Base-by-base conservation (phyloP, 495 filamentous ascomycete genomes). In the Podospora sp. region DNA sequence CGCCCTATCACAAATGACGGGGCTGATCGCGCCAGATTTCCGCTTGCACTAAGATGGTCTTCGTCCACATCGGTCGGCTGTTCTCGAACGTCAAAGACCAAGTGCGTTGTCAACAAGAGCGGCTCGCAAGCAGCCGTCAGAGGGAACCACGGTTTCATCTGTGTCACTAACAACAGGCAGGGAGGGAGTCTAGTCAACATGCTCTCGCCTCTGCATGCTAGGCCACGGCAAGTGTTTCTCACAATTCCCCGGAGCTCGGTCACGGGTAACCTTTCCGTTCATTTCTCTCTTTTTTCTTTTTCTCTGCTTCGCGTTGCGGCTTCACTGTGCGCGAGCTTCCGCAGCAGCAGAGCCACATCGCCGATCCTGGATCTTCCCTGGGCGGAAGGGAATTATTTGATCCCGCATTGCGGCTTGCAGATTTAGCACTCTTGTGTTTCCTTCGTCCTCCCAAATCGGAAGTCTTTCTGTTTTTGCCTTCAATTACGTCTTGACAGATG, bases 1-100 rank as follows among this genome's bases (percentile, higher is more conserved):
- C 60, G 60, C 60, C 60, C 60, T 62, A 62, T 62, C 60, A 62
- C 60, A 62, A 62, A 62, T 62, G 60, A 62, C 27, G 27, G 26
- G 27, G 16, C 20, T 33, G 29, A 62, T 62, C 21, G 33, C 60
- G 60, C 36, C 29, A 62, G 36, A 21, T 36, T 36, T 21, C 12
- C 26, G 24, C 29, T 33, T 60, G 29, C 26, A 12, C 57, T 21
- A 20, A 21, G 16, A 12, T 18, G 27, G 14, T 6, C 26, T 36
- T 33, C 24, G 21, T 55, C 14, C 21, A 55, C 8, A n/a, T 3
- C 9, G 20, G 2, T n/a, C 21, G 25, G 18, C 56, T n/a, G 24
- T 27, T 59, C 26, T 35, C 24, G 26, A 33, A 59, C 9, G 6
- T n/a, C 49, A 22, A 52, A 18, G 49, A 33, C 29, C 29, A 4